Base-by-base conservation (phyloP, 495 filamentous ascomycete species). In the Aspergillus wentii region DNA sequence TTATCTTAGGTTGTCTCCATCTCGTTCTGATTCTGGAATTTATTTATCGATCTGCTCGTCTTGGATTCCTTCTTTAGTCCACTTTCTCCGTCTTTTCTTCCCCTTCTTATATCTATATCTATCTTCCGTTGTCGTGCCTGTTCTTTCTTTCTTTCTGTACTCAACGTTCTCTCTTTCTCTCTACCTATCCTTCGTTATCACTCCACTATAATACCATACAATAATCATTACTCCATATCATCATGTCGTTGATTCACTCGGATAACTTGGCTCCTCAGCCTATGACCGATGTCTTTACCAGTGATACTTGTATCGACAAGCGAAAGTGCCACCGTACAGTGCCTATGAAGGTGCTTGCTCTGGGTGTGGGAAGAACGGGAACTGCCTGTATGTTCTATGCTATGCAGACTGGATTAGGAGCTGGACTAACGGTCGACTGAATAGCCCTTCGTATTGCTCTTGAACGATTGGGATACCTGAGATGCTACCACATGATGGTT, bases 401-500 rank as follows among this genome's bases (percentile, higher is more conserved):
- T n/a, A n/a, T n/a, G n/a, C n/a, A n/a, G n/a, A n/a, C n/a, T n/a
- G n/a, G n/a, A n/a, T n/a, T n/a, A n/a, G n/a, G n/a, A n/a, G n/a
- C n/a, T n/a, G n/a, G 14, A 41, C 52, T 56, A 19, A 59, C 31
- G 7, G 19, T 41, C 10, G 18, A 25, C 32, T 32, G n/a, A 31
- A 35, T 32, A 79, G 78, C 78, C 18, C 68, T 83, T 14, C 72
- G 74, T 33, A 72, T 70, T 35, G 80, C 78, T 10, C 62, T 85
- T 8, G 63, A 76, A 38, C 61, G 70, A 23, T 68, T 85, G 14
- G 79, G 79, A 17, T 82, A 79, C 57, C 44, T 66, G 41, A 70
- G 78, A 56, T 75, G 68, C 45, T 82, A 82, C 67, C 79, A 85
- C 63, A 80, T 80, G 64, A 81, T 79, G 76, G 75, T 74, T 37